Evolutionary conservation across 192 early-diverging fungal genomes (phyloP).

Genomic region (Coemansia sp.): DNA sequence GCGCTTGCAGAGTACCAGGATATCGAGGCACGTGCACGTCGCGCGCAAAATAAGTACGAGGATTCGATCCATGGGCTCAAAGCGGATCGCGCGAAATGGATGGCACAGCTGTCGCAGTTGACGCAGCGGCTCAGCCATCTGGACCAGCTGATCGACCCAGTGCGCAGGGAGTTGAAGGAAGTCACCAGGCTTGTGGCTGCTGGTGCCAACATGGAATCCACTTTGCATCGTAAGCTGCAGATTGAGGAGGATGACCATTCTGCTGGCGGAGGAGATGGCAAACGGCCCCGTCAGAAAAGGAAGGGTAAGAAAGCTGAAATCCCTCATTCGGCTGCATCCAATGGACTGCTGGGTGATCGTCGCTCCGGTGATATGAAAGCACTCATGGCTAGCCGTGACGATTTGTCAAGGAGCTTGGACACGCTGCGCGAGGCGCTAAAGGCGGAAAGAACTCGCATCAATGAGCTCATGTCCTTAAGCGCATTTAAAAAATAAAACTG

Average conservation of each 20-base stretch:
- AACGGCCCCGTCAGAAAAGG: not conserved
- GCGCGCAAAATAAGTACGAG: constrained; percentile 14
- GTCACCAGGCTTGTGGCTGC: constrained; percentile 1
- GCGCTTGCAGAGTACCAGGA: constrained; percentile 14
- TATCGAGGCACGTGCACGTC: constrained; percentile 13
- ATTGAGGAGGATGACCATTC: not conserved
- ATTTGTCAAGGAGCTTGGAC: not conserved
- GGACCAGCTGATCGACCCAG: constrained; percentile 16
- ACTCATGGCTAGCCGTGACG: not conserved
- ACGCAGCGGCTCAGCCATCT: constrained; percentile 9
- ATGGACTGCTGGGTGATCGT: not conserved
- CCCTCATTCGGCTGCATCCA: too few relatives aligned
- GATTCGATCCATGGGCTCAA: constrained; percentile 26
- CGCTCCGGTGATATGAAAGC: not conserved
- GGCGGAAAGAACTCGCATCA: not conserved
- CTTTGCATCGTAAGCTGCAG: constrained; percentile 15
- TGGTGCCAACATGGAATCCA: constrained; percentile 2
- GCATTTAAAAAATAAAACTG: not conserved
- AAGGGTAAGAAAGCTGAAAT: not conserved
- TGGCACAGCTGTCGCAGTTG: constrained; percentile 9
- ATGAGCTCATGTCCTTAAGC: not conserved
- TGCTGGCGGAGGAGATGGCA: too few relatives aligned
- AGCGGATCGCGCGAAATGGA: constrained; percentile 16
- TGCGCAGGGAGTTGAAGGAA: constrained; percentile 19
- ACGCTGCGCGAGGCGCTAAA: constrained; percentile 11